Evolutionary conservation across 176 grass and related monocot species (phyloP).

Genomic region (Oryza officinalis): DNA sequence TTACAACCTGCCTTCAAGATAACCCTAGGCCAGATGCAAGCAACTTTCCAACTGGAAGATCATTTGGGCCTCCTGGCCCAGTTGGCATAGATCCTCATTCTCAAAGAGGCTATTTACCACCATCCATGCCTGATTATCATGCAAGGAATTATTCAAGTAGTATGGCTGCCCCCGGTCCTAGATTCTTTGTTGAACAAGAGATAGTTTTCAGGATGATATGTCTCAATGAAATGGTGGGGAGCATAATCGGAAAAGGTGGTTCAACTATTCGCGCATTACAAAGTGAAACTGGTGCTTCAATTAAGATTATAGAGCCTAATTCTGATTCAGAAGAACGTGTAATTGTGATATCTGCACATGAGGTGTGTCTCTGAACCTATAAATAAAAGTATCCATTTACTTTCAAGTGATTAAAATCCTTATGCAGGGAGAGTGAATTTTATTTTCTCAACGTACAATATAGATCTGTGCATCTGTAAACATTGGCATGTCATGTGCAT

Average conservation of each 20-base stretch:
- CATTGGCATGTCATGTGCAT: constrained; percentile 15
- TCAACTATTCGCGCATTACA: constrained; percentile 63
- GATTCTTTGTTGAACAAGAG: constrained; percentile 75
- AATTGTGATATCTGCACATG: constrained; percentile 62
- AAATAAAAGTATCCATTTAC: constrained; percentile 16
- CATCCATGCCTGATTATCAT: constrained; percentile 59
- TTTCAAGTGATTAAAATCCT: constrained; percentile 18
- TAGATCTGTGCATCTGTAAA: background rate
- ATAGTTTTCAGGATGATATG: constrained; percentile 76
- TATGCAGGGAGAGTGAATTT: background rate
- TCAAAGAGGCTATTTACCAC: constrained; percentile 61
- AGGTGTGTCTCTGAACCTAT: constrained; percentile 48
- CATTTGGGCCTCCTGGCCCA: constrained; percentile 53
- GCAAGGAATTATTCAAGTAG: constrained; percentile 49
- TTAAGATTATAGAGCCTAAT: constrained; percentile 70
- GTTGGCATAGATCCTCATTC: constrained; percentile 56
- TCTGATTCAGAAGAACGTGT: constrained; percentile 61
- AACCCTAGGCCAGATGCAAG: constrained; percentile 51
- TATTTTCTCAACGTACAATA: background rate
- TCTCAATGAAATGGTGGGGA: constrained; percentile 66
- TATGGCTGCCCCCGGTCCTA: constrained; percentile 42
- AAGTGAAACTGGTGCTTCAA: constrained; percentile 77
- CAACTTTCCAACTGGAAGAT: constrained; percentile 38
- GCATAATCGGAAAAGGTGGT: constrained; percentile 79
- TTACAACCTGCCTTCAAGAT: constrained; percentile 68